Evolutionary conservation across 305 asterid species (phyloP), one percentile per base, ranked within the genome.

Genomic region (Fraxinus platypoda): DNA sequence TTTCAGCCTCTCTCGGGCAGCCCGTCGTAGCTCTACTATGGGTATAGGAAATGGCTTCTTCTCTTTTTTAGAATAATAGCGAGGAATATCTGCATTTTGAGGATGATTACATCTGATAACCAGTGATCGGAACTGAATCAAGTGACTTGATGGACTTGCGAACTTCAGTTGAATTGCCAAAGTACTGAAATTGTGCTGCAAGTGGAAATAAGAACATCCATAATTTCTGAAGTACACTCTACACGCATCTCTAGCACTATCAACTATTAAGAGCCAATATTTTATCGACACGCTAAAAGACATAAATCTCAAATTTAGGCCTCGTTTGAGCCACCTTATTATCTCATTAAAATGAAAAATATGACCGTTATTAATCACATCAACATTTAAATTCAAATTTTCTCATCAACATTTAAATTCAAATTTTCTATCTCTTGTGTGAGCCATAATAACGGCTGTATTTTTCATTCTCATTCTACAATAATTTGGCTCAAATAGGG

Each of bases 31-130:
- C 90, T 96, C 99, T 74, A 94, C 89, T 35, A 96, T 82, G 82
- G 99, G 98, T 86, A 94, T 83, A 13, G 98, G 98, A 85, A 96
- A 96, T 34, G 98, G 99, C 91, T 94, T 96, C 89, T 93, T 96
- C 88, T 92, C 97, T 79, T 88, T 94, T 87, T 85, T 94, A n/a
- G 98, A 92, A 86, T 91, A 90, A 84, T 92, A 89, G 78, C 93
- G 98, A 79, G 99, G 98, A 26, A 94, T 89, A 89, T 96, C 99
- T 80, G 95, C 90, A 91, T 96, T 96, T 86, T 96, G 99, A 62
- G 98, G 95, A 81, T 87, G 49, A 77, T 87, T 85, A 31, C 97
- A 90, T 76, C 83, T 84, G 78, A 92, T 85, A 52, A 87, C 79
- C 71, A 76, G 79, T 19, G 87, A 66, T 78, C 66, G 89, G 71